Base-by-base conservation (phyloP, 768 basidiomycete species). In the Leucosporidium creatinivorum region DNA sequence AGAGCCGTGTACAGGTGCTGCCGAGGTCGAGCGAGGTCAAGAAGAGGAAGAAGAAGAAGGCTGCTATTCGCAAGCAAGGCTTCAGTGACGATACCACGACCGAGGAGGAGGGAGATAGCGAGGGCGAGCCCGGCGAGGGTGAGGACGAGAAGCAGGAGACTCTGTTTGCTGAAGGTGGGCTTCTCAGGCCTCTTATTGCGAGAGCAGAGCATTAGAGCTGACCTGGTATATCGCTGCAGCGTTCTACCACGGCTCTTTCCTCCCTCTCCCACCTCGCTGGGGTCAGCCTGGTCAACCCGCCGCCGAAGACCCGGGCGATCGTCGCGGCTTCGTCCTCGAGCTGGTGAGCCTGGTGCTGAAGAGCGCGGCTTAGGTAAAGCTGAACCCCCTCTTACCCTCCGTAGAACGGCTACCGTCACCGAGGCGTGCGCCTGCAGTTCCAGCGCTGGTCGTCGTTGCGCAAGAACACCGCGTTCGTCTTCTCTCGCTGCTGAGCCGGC, bases 131-230 rank as follows among this genome's bases (percentile, higher is more conserved):
- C 0, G 19, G 30, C 2, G n/a, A 26, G 15, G 15, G 18, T 5
- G 56, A 64, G 9, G 63, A 64, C 17, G 44, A 49, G 12, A 1
- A 6, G 9, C 63, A 64, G n/a, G 63, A 64, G 57, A 49, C 58
- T n/a, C 31, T 58, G 4, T 58, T 64, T 25, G 25, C 48, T n/a
- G 56, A 64, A 9, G 49, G 63, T 64, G 23, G 13, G 19, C 48
- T 49, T 9, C 49, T 30, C 17, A n/a, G n/a, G 33, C 33, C 4
- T 33, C 10, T 33, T 33, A 33, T n/a, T n/a, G n/a, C n/a, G n/a
- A n/a, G n/a, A n/a, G n/a, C n/a, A n/a, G n/a, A n/a, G n/a, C n/a
- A n/a, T n/a, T n/a, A n/a, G n/a, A n/a, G n/a, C n/a, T n/a, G n/a
- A n/a, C n/a, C n/a, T n/a, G n/a, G n/a, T 21, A 3, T 21, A 8